phyloP scores from a whole-genome alignment of 768 basidiomycete species.

The Artomyces pyxidatus region DNA sequence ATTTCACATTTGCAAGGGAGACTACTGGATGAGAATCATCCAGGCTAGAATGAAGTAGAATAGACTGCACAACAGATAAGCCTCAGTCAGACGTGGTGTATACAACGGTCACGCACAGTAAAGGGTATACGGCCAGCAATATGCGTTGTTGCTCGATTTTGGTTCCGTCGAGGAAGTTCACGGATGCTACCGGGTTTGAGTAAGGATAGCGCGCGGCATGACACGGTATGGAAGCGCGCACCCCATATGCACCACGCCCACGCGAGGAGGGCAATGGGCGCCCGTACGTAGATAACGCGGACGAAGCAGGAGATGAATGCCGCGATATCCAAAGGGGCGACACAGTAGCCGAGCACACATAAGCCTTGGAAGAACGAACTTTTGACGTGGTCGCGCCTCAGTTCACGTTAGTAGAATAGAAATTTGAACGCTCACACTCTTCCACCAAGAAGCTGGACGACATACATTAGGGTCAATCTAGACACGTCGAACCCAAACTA shows the following conservation, averaged over 20 bases:
- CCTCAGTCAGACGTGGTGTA: slow-evolving; percentile 4
- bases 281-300: slow-evolving; percentile 76
- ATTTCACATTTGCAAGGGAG: not conserved
- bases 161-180: slow-evolving; percentile 93
- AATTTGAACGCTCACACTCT: slow-evolving; percentile 51
- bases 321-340: slow-evolving; percentile 88
- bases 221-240: slow-evolving; percentile 36
- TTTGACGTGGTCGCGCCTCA: not conserved
- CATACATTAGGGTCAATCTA: not conserved
- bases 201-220: not conserved
- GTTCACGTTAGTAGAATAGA: not conserved
- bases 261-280: slow-evolving; percentile 75
- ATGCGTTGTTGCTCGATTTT: slow-evolving; percentile 88
- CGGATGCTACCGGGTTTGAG: slow-evolving; percentile 43
- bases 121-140: slow-evolving; percentile 91
- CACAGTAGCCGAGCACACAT: slow-evolving; percentile 91
- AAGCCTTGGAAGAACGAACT: slow-evolving; percentile 96
- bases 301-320: slow-evolving; percentile 84
- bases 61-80: slow-evolving; percentile 36
- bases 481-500: not conserved
- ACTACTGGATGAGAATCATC: slow-evolving; percentile 91
- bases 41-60: slow-evolving; percentile 94
- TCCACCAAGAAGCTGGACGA: slow-evolving; percentile 61
- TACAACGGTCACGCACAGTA: slow-evolving; percentile 53
- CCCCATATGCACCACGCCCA: slow-evolving; percentile 99